Evolutionary conservation across 352 stramenopile genomes (phyloP), one percentile per base, ranked within the genome.

Genomic region (Pythium periplocum): DNA sequence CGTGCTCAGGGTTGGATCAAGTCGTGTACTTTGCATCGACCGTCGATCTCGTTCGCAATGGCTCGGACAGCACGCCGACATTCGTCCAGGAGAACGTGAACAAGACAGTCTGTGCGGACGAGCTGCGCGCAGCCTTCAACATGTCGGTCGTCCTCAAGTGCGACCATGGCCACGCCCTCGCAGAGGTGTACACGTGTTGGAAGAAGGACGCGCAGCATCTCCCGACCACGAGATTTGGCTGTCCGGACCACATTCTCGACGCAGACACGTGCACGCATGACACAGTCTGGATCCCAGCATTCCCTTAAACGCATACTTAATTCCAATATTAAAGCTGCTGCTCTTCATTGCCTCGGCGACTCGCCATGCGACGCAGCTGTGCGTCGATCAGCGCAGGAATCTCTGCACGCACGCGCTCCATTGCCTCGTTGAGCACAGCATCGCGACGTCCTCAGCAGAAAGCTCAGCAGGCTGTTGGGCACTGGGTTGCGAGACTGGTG

Each of bases 1-100:
- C 93, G 45, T 98, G 93, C 73, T 94, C 86, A 8, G 87, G 87
- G 0, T 71, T 98, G 4, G 54, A 64, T 26, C 83, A 97, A 66
- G 57, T 84, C 38, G 69, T 73, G 36, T 97, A 96, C 70, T 97
- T 97, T 68, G 59, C 63, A 34, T 45, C 73, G 31, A 87, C 87
- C 10, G 66, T 97, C n/a, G 67, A 84, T 38, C 71, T 95, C 59
- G 70, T 93, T 17, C 73, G 68, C 57, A 90, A 95, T 51, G 80
- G 71, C 54, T 81, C 80, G 46, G 76, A 67, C 2, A 65, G 70
- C 4, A 94, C 84, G 43, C 84, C 84, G 1, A 45, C 66, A 37
- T 48, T 89, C 37, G 61, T 94, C 26, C 74, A 86, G 54, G 47
- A 86, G 38, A 62, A 83, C 66, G 64, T 91, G 8, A 76, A 79